Base-by-base conservation (phyloP, 2,329 filamentous ascomycete species). In the Phoma sp. region DNA sequence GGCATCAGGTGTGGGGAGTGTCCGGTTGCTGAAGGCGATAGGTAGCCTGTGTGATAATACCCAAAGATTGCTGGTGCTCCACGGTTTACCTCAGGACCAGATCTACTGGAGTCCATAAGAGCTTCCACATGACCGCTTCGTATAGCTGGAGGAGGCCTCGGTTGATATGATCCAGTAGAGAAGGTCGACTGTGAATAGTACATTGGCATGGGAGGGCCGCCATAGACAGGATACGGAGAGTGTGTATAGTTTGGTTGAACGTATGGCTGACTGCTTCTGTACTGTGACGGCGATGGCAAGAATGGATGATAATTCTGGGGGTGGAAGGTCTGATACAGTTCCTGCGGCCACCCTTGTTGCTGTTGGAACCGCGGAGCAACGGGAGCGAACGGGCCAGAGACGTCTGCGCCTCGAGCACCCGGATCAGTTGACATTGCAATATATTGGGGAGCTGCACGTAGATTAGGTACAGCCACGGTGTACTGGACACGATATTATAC, bases 401-500 rank as follows among this genome's bases (percentile, higher is more conserved):
- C 43, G 33, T 64, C 65, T 53, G 63, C 52, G 52, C 53, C 58
- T 36, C 57, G 65, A 47, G 55, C 20, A 34, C 54, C 62, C 37
- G 60, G 36, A 32, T 42, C 40, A 30, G 64, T 57, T 10, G 67
- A 56, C 49, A 62, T 56, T 20, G 57, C 57, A 33, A 33, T 10
- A 55, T 46, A 43, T 56, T 61, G 66, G 33, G 50, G 37, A 47
- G 60, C 48, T 14, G 55, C n/a, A 53, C 52, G 56, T 47, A 56
- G 63, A 48, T 67, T 59, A 23, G 62, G 49, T n/a, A 69, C 68
- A 28, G 69, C 67, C 71, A 73, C 73, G 30, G 28, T 30, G 49
- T 46, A 42, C 32, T 54, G 15, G 18, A 39, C 11, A 9, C 11
- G 14, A 20, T 15, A 34, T 15, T 23, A 32, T 21, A 32, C 18